phyloP scores from a whole-genome alignment of 495 filamentous ascomycete genomes.

The Lasiosphaeria ovina region DNA sequence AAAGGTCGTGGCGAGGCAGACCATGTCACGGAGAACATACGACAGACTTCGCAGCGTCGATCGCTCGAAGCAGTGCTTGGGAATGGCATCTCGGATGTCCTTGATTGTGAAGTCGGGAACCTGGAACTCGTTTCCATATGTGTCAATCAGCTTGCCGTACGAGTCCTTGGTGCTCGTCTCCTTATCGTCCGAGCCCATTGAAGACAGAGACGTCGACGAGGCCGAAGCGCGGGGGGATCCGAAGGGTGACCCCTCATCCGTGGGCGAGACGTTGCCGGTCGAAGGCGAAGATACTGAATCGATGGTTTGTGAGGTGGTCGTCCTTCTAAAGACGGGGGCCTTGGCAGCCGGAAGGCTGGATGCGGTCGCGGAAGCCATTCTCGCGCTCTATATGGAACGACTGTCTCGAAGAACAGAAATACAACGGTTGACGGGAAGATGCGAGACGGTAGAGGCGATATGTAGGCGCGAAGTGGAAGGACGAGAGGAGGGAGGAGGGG shows the following conservation, averaged over 20 bases:
- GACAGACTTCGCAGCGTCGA: constrained; percentile 58
- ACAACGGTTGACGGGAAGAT: neutral
- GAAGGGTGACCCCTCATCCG: constrained; percentile 9
- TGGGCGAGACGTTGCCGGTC: constrained; percentile 62
- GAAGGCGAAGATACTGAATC: constrained; percentile 57
- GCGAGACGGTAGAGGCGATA: neutral
- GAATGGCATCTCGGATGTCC: constrained; percentile 78
- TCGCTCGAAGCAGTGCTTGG: constrained; percentile 76
- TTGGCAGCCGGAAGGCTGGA: constrained; percentile 37
- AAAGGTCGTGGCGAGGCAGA: constrained; percentile 61
- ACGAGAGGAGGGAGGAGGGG: neutral
- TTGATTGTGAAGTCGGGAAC: constrained; percentile 77
- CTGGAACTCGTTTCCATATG: constrained; percentile 72
- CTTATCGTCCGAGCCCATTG: constrained; percentile 65
- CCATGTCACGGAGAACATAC: constrained; percentile 71
- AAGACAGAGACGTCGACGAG: constrained; percentile 89
- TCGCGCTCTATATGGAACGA: constrained; percentile 5
- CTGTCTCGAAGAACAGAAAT: constrained; percentile 5
- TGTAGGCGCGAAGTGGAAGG: neutral
- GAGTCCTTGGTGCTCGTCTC: constrained; percentile 20
- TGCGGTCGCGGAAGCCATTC: constrained; percentile 41
- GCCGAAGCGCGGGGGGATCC: constrained; percentile 73
- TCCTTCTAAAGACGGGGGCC: constrained; percentile 41
- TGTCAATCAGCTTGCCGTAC: constrained; percentile 63
- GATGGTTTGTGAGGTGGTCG: constrained; percentile 27